phyloP scores from a whole-genome alignment of 2,329 filamentous ascomycete species.

The Macroventuria anomochaeta region DNA sequence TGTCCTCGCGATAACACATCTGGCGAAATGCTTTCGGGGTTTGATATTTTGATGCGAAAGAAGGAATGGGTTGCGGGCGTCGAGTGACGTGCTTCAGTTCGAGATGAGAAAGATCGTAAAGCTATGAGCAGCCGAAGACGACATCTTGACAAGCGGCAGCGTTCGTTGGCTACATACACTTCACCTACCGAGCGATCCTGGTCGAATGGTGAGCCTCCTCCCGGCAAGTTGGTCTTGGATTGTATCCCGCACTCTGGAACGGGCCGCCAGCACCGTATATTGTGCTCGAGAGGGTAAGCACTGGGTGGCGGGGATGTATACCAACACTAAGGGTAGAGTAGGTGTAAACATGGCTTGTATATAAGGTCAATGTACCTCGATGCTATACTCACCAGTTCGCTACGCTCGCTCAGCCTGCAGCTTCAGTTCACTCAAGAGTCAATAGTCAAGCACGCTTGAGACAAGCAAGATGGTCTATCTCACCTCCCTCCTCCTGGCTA shows the following conservation, averaged over 20 bases:
- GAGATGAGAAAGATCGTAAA: neutral
- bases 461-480: conserved; percentile 33
- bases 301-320: neutral
- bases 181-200: neutral
- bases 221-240: conserved; percentile 1
- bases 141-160: neutral
- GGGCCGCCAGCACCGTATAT: conserved; percentile 15
- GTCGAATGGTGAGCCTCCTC: conserved; percentile 6
- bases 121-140: neutral
- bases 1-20: neutral
- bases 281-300: conserved; percentile 5
- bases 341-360: neutral
- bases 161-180: neutral
- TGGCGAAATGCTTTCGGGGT: neutral
- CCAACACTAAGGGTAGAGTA: conserved; percentile 1
- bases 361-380: conserved; percentile 1
- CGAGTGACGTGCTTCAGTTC: neutral
- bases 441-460: neutral
- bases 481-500: conserved; percentile 31
- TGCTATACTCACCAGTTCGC: neutral
- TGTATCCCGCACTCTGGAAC: conserved; percentile 8
- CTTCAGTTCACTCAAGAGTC: neutral
- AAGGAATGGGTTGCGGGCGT: neutral
- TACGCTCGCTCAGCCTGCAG: neutral
- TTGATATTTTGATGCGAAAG: neutral